Evolutionary conservation across 768 basidiomycete genomes (phyloP).

Genomic region (Termitomyces sp.): DNA sequence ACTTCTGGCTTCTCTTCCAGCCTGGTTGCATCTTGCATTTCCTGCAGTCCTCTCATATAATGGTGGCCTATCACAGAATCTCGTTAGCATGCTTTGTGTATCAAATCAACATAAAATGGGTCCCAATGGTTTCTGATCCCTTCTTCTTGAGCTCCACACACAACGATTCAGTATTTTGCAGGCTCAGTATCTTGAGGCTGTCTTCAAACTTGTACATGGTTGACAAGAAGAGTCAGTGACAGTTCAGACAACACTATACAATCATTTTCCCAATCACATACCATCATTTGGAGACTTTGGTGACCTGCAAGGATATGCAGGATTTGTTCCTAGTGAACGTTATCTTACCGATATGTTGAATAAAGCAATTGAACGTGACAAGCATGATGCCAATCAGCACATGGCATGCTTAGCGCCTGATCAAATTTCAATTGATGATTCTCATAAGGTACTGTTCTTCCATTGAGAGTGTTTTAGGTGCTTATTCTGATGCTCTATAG

Average conservation of each 20-base stretch:
- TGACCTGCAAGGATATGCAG: neutral
- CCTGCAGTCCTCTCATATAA: neutral
- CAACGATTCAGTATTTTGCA: neutral
- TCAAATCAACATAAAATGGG: neutral
- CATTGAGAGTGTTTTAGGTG: neutral
- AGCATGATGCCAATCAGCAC: neutral
- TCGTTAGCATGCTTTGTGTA: neutral
- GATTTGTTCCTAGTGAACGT: neutral
- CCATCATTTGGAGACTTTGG: neutral
- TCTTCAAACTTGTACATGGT: neutral
- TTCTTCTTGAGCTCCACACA: neutral
- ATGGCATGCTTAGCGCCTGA: neutral
- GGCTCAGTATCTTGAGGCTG: neutral
- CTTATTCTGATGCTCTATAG: slow-evolving; percentile 4
- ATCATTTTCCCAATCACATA: neutral
- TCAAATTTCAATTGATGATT: neutral
- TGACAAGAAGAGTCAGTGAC: neutral
- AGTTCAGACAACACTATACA: neutral
- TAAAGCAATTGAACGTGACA: neutral
- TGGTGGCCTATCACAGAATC: neutral
- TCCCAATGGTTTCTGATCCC: neutral
- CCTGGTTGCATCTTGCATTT: neutral
- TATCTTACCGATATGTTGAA: neutral
- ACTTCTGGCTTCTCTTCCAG: neutral
- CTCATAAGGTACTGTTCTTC: neutral